Base-by-base conservation (phyloP, 495 filamentous ascomycete genomes). In the Penicillium lividum region DNA sequence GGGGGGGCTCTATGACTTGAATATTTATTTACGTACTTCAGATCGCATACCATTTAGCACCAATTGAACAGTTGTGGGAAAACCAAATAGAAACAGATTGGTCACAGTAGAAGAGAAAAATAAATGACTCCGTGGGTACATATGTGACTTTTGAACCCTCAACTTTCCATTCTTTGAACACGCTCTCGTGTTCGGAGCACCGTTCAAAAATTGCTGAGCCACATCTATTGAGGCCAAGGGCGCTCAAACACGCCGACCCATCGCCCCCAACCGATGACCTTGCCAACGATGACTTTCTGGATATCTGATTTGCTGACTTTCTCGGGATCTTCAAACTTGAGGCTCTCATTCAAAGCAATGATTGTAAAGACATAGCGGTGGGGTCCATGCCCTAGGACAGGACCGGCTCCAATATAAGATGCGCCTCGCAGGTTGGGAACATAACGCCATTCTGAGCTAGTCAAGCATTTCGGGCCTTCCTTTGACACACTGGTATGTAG, bases 351-450 rank as follows among this genome's bases (percentile, higher is more conserved):
- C 9, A 83, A 63, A 10, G 77, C 80, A 18, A 83, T 57, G 15
- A 84, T 66, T 30, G 80, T 74, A 59, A 72, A 81, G 51, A 81
- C 70, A 56, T 83, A 84, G 34, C 80, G 70, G 66, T 82, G 79
- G 3, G 57, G 62, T 2, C 78, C 81, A 54, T 82, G 77, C 5
- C 77, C 79, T 40, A 81, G 59, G 3, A 77, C 68, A 25, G 81
- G 70, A 22, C 66, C 67, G 8, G 80, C 75, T 8, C 76, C 64
- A 5, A 68, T 58, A 48, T 80, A 84, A 8, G 75, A 46, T 7
- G 18, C 54, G 0, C 70, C 62, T 7, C 60, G 51, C 3, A 65
- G 51, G 49, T 75, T 78, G 27, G 68, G 66, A 28, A 78, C 68
- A 53, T 73, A 82, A 13, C 72, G 67, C 68, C 79, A 81, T 10